phyloP scores from a whole-genome alignment of 371 early-diverging fungal genomes.

The Thermomucor indicae-seudaticae region DNA sequence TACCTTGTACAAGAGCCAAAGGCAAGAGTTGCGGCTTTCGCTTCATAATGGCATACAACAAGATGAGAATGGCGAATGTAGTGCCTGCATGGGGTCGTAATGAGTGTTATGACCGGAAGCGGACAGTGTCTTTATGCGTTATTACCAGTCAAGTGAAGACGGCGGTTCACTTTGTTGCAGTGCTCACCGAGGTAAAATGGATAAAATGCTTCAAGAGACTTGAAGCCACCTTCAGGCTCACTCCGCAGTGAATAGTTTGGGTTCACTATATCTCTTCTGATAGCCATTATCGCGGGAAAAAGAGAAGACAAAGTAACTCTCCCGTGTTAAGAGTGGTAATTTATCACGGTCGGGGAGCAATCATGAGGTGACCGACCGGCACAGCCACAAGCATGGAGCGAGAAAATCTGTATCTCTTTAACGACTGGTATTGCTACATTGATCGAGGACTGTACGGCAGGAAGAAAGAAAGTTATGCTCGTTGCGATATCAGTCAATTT shows the following conservation, averaged over 20 bases:
- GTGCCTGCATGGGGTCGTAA: constrained; percentile 19
- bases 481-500: too few species aligned
- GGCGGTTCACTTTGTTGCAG: constrained; percentile 49
- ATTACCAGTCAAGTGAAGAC: constrained; percentile 53
- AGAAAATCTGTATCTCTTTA: too few species aligned
- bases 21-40: constrained; percentile 16
- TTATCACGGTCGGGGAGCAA: not conserved
- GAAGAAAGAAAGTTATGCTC: not conserved
- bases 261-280: constrained; percentile 29
- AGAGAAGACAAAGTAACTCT: not conserved
- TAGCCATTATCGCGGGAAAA: not conserved
- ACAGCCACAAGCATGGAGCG: not conserved
- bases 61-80: constrained; percentile 18
- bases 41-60: constrained; percentile 13
- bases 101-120: not conserved
- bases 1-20: constrained; percentile 32
- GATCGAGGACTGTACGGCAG: not conserved
- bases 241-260: constrained; percentile 50
- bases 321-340: not conserved
- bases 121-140: not conserved
- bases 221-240: constrained; percentile 48
- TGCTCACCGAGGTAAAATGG: constrained; percentile 70
- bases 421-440: not conserved
- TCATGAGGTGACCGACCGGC: not conserved
- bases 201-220: constrained; percentile 54